A percentile compares a stretch with the other conserved stretches of the same genome.
Conservation (phyloP, 768 basidiomycete species). For the Phanerodontia chrysosporium region DNA sequence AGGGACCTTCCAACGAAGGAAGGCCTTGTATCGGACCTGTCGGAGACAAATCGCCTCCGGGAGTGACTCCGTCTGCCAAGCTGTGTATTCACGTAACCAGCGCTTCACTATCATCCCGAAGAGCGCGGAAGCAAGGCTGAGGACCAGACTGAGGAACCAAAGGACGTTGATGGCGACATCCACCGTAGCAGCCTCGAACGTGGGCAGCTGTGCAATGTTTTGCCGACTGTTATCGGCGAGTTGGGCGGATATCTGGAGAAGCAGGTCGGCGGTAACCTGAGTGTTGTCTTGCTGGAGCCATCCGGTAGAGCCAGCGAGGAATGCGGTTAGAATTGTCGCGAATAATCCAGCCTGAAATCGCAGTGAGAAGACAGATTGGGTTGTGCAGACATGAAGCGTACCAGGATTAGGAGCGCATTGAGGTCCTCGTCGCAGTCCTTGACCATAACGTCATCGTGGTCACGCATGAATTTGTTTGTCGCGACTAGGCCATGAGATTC, state of each 20-base stretch:
- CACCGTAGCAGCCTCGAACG: background rate
- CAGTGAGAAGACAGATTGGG: background rate
- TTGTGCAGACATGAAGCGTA: background rate
- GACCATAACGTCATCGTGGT: constrained; percentile 1
- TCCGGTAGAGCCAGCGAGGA: constrained; percentile 3
- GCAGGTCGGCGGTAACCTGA: background rate
- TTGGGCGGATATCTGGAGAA: background rate
- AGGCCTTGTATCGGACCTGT: constrained; percentile 1
- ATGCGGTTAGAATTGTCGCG: constrained; percentile 10
- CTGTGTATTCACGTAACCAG: constrained; percentile 11
- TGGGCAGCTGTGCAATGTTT: background rate
- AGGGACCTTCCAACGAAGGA: background rate
- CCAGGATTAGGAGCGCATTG: constrained; percentile 5
- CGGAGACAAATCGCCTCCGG: constrained; percentile 6
- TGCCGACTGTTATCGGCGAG: background rate
- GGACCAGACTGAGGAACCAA: constrained; percentile 14
- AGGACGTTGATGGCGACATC: constrained; percentile 8
- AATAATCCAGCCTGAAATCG: constrained; percentile 6
- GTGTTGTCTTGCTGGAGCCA: constrained; percentile 6
- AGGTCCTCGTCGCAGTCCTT: constrained; percentile 8
- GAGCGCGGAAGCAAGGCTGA: constrained; percentile 5
- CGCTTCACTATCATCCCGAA: constrained; percentile 12
- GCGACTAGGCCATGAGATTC: background rate
- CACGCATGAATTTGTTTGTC: background rate
- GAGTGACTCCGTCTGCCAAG: background rate